phyloP scores from a whole-genome alignment of 495 filamentous ascomycete species.

The Tuber indicum region DNA sequence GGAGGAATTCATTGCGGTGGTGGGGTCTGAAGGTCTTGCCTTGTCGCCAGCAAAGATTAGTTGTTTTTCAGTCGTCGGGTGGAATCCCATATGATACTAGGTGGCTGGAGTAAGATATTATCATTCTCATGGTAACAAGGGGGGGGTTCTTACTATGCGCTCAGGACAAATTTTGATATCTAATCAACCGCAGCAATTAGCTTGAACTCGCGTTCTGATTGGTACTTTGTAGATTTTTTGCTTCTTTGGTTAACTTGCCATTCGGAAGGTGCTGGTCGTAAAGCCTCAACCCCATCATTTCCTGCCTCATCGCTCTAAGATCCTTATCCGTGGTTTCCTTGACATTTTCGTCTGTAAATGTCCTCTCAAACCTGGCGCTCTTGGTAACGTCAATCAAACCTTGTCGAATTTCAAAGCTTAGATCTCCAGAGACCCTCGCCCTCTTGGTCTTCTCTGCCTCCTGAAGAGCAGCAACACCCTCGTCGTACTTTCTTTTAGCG shows the following conservation, averaged over 20 bases:
- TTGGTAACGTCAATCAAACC: constrained; percentile 20
- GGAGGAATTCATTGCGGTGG: not conserved
- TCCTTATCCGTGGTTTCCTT: constrained; percentile 71
- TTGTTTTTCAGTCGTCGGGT: constrained; percentile 75
- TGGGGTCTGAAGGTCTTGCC: constrained; percentile 43
- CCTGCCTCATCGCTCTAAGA: constrained; percentile 67
- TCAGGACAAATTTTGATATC: constrained; percentile 92
- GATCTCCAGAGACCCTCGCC: constrained; percentile 61
- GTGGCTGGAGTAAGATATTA: not conserved
- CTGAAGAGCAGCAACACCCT: constrained; percentile 56
- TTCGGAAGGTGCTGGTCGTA: constrained; percentile 78
- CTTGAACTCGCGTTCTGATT: not conserved
- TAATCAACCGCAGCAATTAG: constrained; percentile 42
- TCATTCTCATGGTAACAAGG: not conserved
- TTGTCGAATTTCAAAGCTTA: constrained; percentile 61
- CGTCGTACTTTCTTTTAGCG: constrained; percentile 73
- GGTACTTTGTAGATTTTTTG: not conserved
- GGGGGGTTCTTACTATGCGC: constrained; percentile 48
- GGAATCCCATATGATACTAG: constrained; percentile 60
- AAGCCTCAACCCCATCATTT: constrained; percentile 70
- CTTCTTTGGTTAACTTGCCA: constrained; percentile 48
- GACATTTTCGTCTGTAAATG: constrained; percentile 75
- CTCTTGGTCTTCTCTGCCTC: constrained; percentile 61
- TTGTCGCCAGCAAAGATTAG: constrained; percentile 96
- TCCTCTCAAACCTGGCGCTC: constrained; percentile 60